Percentiles rank a stretch among this genome's conserved stretches.
phyloP scores from a whole-genome alignment of 2,329 filamentous ascomycete genomes.

The Cladorrhinum sp. region DNA sequence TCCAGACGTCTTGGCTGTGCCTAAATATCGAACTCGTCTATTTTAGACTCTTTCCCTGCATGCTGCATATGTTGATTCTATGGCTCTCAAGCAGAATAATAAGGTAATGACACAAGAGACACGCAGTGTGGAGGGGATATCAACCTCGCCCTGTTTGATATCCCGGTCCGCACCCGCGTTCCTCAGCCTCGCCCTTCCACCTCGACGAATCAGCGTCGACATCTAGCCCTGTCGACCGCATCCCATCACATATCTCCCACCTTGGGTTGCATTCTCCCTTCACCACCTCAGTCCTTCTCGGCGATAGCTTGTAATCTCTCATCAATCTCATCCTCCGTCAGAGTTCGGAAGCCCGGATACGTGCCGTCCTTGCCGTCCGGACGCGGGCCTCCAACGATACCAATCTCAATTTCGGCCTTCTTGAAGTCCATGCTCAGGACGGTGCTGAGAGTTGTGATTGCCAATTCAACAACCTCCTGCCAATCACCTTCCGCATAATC shows the following conservation, averaged over 20 bases:
- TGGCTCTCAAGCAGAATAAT: constrained; percentile 20
- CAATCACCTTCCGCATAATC: constrained; percentile 86
- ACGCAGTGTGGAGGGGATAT: constrained; percentile 22
- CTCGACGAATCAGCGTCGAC: constrained; percentile 16
- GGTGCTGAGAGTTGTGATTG: constrained; percentile 90
- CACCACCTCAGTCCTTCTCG: constrained; percentile 78
- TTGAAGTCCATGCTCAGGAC: constrained; percentile 99
- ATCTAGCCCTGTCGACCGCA: constrained; percentile 12
- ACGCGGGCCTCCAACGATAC: constrained; percentile 87
- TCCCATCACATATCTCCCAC: constrained; percentile 8
- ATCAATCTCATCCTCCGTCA: constrained; percentile 98
- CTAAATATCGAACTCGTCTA: constrained; percentile 17
- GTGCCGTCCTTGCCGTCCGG: constrained; percentile 80
- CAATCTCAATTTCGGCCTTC: constrained; percentile 97
- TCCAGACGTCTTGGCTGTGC: constrained; percentile 7
- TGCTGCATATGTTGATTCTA: constrained; percentile 29
- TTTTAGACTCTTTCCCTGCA: constrained; percentile 21
- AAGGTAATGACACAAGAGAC: constrained; percentile 24
- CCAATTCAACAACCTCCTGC: constrained; percentile 97
- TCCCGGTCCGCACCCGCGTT: constrained; percentile 8
- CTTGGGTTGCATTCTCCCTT: constrained; percentile 8
- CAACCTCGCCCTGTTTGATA: constrained; percentile 17
- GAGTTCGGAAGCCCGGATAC: constrained; percentile 73
- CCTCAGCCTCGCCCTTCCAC: constrained; percentile 16
- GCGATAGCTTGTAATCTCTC: constrained; percentile 96